Base-by-base conservation (phyloP, 371 early-diverging fungal genomes). In the Polyrhizophydium stewartii region DNA sequence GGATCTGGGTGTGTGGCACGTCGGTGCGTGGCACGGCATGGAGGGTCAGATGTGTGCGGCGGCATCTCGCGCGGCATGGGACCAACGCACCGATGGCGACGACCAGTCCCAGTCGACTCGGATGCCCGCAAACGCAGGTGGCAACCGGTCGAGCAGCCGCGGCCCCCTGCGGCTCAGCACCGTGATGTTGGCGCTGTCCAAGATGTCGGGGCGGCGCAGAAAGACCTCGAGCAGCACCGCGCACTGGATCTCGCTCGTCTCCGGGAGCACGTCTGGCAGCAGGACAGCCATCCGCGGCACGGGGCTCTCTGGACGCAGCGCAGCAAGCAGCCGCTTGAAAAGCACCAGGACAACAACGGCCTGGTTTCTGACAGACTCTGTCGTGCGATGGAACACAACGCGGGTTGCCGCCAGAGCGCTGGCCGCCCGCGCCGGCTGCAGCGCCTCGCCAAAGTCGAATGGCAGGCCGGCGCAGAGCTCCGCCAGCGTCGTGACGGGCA, bases 331-430 rank as follows among this genome's bases (percentile, higher is more conserved):
- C 25, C 12, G 16, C 12, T n/a, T 9, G 12, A 50, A 16, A 9
- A 50, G 12, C 31, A 50, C n/a, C 16, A 16, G 16, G 9, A n/a
- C 16, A 25, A 50, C 9, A 16, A 50, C 24, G 9, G 51, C 25
- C 25, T 50, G 51, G 51, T 50, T 50, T 9, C 51, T 9, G 31
- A 50, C 31, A 50, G 51, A 50, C 51, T 50, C 51, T 24, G 31
- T 50, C 24, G 25, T 27, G 31, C 31, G 51, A 50, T 50, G 51
- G n/a, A 50, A 50, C 12, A n/a, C 51, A 24, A 50, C 31, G 16
- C 51, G 51, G 10, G 51, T 10, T 9, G 9, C 25, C n/a, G 51
- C 51, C 9, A 27, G n/a, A 9, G 9, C 51, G 24, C 31, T 50
- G 9, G 24, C 31, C 12, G 24, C 12, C 10, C 27, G 31, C 27